Evolutionary conservation across 1,284 basidiomycete species (phyloP), one percentile per base, ranked within the genome.

Genomic region (Singerocomus inundabilis): DNA sequence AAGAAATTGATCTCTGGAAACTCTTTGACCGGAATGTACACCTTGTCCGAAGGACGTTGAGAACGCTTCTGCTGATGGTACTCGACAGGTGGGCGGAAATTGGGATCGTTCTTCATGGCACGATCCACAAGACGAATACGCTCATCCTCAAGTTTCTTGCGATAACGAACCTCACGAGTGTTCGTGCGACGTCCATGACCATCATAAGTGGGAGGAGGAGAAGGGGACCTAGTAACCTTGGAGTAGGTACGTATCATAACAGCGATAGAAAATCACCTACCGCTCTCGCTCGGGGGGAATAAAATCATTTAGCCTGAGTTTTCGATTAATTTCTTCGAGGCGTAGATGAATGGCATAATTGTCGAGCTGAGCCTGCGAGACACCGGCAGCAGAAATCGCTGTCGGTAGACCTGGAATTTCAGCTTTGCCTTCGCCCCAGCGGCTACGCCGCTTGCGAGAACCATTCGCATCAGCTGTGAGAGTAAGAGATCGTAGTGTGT

Each of bases 1-100:
- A 99, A 99, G 72, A 99, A 99, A 72, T 99, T 99, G 78, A 99
- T 99, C 72, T 99, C 96, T 5, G 97, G 97, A 65, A 99, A 99
- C 73, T 99, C 97, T 69, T 99, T 98, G 64, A 98, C 93, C 26
- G 97, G 97, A 55, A 99, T 95, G 69, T 98, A 99, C 51, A 99
- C 96, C 72, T 99, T 99, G 54, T 99, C 97, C 41, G 88, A 89
- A 13, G 94, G 93, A 44, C 93, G 84, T 52, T 91, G 88, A 33
- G 89, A 91, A 42, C 91, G 86, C 67, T 94, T 93, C 64, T 93
- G 89, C 68, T 95, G 93, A 54, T 97, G 91, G 66, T 95, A 98
- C 69, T 98, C 94, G 52, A 92, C 86, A 10, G 97, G 96, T 43
- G 97, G 93, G 38, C 90, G 89, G 79, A 95, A 99, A 68, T 93